Percentiles rank a stretch among this genome's conserved stretches.
Conservation (phyloP, 1,284 basidiomycete genomes). For the Trichosporon coremiiforme region DNA sequence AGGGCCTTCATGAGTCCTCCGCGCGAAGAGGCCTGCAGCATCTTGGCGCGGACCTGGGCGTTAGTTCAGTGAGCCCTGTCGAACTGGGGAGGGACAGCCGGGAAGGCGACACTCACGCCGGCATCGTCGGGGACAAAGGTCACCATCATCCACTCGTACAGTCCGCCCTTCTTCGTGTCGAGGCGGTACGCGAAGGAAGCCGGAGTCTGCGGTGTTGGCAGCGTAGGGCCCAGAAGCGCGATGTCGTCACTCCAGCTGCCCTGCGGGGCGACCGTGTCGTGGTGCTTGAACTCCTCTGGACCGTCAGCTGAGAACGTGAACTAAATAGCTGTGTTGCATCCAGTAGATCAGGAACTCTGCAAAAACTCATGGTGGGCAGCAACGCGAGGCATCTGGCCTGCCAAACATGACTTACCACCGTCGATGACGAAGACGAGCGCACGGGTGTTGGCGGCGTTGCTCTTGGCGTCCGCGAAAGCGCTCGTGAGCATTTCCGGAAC, state of each 20-base stretch:
- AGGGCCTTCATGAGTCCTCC: conserved; percentile 71
- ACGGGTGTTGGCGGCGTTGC: conserved; percentile 39
- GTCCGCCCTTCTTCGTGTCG: conserved; percentile 46
- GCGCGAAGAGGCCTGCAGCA: conserved; percentile 88
- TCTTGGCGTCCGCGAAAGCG: conserved; percentile 45
- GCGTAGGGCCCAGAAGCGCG: conserved; percentile 40
- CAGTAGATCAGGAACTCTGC: too few species aligned
- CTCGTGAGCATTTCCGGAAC: conserved; percentile 46
- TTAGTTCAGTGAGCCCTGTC: conserved; percentile 12
- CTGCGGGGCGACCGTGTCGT: conserved; percentile 41
- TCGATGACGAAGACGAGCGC: conserved; percentile 55
- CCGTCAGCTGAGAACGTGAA: conserved; percentile 9
- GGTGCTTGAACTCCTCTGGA: conserved; percentile 47
- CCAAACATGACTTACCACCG: conserved; percentile 43
- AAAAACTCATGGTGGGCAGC: too few species aligned
- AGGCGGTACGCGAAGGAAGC: conserved; percentile 54
- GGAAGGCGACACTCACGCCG: conserved; percentile 40
- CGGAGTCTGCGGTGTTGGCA: conserved; percentile 50
- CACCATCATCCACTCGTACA: conserved; percentile 56
- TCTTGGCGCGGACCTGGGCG: conserved; percentile 62
- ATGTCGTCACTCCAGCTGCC: conserved; percentile 51
- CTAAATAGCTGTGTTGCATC: too few species aligned
- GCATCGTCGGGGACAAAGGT: conserved; percentile 56
- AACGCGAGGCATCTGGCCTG: background rate
- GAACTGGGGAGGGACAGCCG: background rate